phyloP scores from a whole-genome alignment of 208 protist species.

The Blastocrithidia nonstop region DNA sequence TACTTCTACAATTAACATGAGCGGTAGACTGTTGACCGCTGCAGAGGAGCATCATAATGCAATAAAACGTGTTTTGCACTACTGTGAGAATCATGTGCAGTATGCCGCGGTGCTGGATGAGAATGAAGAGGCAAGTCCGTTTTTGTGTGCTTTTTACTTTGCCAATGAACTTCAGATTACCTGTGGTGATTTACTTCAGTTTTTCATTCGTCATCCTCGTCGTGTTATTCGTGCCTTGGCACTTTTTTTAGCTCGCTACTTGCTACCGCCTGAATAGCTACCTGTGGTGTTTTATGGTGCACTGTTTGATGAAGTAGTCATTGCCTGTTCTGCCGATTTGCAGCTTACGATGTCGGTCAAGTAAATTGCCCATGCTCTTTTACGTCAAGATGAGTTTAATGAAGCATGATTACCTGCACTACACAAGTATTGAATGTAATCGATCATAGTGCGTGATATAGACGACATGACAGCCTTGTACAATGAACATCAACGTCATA shows the following conservation, averaged over 20 bases:
- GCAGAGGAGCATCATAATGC: conserved; percentile 28
- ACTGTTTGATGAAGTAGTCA: conserved; percentile 56
- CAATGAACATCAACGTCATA: background rate
- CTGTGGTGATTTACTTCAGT: conserved; percentile 23
- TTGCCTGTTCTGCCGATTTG: conserved; percentile 31
- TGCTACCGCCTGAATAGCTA: conserved; percentile 50
- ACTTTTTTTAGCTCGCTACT: conserved; percentile 56
- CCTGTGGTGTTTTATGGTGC: conserved; percentile 31
- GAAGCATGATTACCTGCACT: conserved; percentile 69
- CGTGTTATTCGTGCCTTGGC: conserved; percentile 54
- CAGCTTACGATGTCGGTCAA: conserved; percentile 35
- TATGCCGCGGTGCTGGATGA: conserved; percentile 63
- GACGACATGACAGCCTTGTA: conserved; percentile 2
- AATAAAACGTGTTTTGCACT: conserved; percentile 38
- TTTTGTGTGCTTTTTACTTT: conserved; percentile 34
- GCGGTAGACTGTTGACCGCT: conserved; percentile 19
- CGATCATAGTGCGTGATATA: conserved; percentile 22
- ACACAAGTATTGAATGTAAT: conserved; percentile 23
- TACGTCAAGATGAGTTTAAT: conserved; percentile 51
- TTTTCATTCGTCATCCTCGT: conserved; percentile 50
- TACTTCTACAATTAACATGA: too few relatives aligned
- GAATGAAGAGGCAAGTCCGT: conserved; percentile 53
- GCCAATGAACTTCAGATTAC: conserved; percentile 19
- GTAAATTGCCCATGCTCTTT: conserved; percentile 23
- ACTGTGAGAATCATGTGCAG: conserved; percentile 45